Conservation (phyloP, 163 green algal species). For the Scenedesmus sp. region DNA sequence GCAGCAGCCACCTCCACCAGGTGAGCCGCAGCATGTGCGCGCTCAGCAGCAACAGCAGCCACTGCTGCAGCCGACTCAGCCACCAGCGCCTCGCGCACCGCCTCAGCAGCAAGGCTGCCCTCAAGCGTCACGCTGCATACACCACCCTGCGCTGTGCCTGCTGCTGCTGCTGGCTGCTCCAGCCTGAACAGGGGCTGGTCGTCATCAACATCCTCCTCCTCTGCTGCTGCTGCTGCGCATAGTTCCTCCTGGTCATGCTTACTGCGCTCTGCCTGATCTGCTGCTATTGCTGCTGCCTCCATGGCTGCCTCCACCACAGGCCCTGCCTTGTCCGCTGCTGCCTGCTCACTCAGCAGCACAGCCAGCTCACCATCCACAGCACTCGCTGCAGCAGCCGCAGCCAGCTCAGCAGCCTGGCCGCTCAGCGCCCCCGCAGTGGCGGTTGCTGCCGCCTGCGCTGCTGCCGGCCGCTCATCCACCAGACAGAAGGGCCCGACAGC, state of each 20-base stretch:
- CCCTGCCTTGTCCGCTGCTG: constrained; percentile 34
- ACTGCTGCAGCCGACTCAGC: constrained; percentile 35
- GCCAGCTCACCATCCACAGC: background rate
- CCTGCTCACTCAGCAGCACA: background rate
- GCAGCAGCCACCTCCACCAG: background rate
- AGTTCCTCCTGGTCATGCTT: background rate
- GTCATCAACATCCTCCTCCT: background rate
- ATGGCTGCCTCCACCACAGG: background rate
- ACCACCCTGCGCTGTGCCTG: background rate
- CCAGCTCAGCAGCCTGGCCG: background rate
- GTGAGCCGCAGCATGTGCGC: background rate
- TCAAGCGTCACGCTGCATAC: background rate
- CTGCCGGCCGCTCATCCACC: background rate
- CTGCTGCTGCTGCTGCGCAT: background rate
- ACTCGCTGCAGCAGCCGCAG: background rate
- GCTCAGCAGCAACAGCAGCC: background rate
- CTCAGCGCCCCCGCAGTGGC: background rate
- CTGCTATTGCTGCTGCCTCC: constrained; percentile 2
- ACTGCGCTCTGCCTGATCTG: background rate
- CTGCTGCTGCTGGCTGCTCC: background rate
- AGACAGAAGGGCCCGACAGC: constrained; percentile 5
- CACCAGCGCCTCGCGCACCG: constrained; percentile 29
- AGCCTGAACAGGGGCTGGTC: constrained; percentile 14
- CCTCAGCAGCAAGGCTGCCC: constrained; percentile 31
- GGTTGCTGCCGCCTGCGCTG: constrained; percentile 12